These are phyloP conservation scores for Blastobotrys buckinghamii DNA, from an alignment of 1,139 yeast species.

Conservation along the genomic window DNA sequence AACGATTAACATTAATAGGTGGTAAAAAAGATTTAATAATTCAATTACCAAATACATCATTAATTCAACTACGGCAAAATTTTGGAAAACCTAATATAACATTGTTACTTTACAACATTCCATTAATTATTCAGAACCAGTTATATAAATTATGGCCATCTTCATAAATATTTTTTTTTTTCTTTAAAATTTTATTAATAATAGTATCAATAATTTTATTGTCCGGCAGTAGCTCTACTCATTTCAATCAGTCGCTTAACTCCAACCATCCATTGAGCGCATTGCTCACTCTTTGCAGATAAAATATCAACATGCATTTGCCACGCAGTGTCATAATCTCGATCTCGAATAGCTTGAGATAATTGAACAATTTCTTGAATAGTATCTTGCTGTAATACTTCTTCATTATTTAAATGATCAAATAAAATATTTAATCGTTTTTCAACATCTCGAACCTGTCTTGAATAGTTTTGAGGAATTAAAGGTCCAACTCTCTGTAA, in stretches of 20 bases:
- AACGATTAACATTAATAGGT: too few species aligned
- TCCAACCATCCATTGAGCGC: slow-evolving; percentile 93
- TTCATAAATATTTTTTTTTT: background rate
- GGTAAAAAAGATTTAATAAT: background rate
- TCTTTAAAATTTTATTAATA: background rate
- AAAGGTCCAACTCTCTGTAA: slow-evolving; percentile 61
- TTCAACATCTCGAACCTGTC: slow-evolving; percentile 76
- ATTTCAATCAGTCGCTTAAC: slow-evolving; percentile 82
- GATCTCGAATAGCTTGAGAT: slow-evolving; percentile 44
- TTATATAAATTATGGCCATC: slow-evolving; percentile 1
- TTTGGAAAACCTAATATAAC: background rate
- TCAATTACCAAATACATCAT: background rate
- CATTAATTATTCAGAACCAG: background rate
- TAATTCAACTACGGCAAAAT: background rate
- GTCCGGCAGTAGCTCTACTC: slow-evolving; percentile 31
- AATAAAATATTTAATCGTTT: slow-evolving; percentile 72
- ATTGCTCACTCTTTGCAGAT: slow-evolving; percentile 62
- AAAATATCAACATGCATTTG: slow-evolving; percentile 49
- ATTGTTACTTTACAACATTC: background rate
- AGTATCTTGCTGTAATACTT: slow-evolving; percentile 54
- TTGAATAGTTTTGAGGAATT: slow-evolving; percentile 67
- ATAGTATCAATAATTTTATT: background rate
- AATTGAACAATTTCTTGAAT: slow-evolving; percentile 49
- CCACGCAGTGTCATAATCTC: slow-evolving; percentile 58
- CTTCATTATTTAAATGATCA: slow-evolving; percentile 75